phyloP scores from a whole-genome alignment of 2,329 filamentous ascomycete species.

The Ophiocordyceps camponoti-rufipedis region DNA sequence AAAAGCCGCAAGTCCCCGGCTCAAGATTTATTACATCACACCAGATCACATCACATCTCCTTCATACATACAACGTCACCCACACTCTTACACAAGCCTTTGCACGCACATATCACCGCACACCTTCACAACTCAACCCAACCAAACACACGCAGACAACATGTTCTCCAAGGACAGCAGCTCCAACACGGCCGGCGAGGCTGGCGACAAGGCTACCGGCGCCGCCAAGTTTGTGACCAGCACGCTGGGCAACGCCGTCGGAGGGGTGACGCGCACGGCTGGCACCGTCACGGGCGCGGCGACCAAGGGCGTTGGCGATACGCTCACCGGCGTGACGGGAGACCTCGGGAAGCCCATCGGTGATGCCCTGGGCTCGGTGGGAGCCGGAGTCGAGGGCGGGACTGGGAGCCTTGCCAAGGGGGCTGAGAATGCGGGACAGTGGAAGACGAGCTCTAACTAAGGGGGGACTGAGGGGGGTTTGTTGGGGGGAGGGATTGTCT shows the following conservation, averaged over 20 bases:
- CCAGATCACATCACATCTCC: not conserved
- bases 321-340: slow-evolving; percentile 33
- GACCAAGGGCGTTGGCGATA: slow-evolving; percentile 37
- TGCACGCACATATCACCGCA: too few relatives aligned
- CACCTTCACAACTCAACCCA: not conserved
- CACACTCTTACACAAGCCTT: not conserved
- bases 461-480: not conserved
- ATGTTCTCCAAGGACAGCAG: slow-evolving; percentile 3
- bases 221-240: slow-evolving; percentile 20
- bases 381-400: slow-evolving; percentile 33
- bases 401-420: slow-evolving; percentile 29
- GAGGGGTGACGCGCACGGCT: slow-evolving; percentile 20
- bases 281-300: slow-evolving; percentile 29
- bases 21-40: not conserved
- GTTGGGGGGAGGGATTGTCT: not conserved
- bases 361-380: slow-evolving; percentile 32
- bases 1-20: not conserved
- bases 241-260: slow-evolving; percentile 21
- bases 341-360: slow-evolving; percentile 35
- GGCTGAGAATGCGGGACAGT: slow-evolving; percentile 38
- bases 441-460: slow-evolving; percentile 17
- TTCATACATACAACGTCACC: not conserved
- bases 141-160: not conserved
- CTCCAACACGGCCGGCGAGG: slow-evolving; percentile 7
- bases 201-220: slow-evolving; percentile 13